Evolutionary conservation across 192 early-diverging fungal genomes (phyloP).

Genomic region (Coemansia sp.): DNA sequence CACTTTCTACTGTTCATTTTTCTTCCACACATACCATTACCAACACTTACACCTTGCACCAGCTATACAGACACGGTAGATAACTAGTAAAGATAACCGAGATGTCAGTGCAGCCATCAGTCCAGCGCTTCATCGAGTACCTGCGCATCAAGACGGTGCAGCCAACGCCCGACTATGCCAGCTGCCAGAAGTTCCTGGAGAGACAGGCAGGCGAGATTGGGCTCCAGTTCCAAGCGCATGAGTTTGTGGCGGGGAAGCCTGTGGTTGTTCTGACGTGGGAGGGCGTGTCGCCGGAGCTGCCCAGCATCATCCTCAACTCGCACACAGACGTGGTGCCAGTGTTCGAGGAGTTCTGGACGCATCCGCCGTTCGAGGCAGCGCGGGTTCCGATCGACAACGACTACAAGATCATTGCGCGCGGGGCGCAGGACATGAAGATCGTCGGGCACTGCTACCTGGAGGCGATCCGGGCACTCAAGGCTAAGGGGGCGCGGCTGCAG

Average conservation of each 20-base stretch:
- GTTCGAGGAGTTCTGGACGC: conserved; percentile 72
- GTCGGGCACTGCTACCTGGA: conserved; percentile 83
- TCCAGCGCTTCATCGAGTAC: conserved; percentile 74
- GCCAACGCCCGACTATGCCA: conserved; percentile 78
- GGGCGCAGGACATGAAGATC: conserved; percentile 92
- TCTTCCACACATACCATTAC: neutral
- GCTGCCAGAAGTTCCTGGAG: conserved; percentile 64
- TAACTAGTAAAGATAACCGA: neutral
- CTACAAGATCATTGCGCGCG: conserved; percentile 75
- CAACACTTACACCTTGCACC: too few species aligned
- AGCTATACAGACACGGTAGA: too few species aligned
- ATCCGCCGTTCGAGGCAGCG: conserved; percentile 75
- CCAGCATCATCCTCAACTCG: conserved; percentile 77
- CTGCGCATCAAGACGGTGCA: conserved; percentile 86
- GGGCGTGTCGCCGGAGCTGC: conserved; percentile 61
- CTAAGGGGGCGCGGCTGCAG: conserved; percentile 57
- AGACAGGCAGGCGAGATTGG: conserved; percentile 72
- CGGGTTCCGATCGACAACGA: conserved; percentile 54
- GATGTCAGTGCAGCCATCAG: conserved; percentile 5
- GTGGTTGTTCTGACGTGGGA: conserved; percentile 72
- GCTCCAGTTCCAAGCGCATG: conserved; percentile 53
- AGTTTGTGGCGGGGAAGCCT: conserved; percentile 69
- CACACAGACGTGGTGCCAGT: conserved; percentile 94
- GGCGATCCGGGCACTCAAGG: conserved; percentile 68
- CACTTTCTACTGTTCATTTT: neutral